Conservation (phyloP, 164 flowering plant genomes). For the Sextonia rubra region DNA sequence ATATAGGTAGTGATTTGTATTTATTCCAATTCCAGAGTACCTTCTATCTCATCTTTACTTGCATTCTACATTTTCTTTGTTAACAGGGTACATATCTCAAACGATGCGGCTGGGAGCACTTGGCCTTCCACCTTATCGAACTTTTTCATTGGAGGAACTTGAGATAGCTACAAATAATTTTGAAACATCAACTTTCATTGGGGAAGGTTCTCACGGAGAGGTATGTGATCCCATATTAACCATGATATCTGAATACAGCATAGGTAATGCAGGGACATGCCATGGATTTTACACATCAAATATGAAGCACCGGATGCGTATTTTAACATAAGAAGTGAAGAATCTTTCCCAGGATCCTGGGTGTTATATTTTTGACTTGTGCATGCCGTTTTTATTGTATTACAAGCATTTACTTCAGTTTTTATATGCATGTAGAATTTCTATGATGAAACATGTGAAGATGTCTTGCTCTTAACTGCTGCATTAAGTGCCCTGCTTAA, state of each 20-base stretch:
- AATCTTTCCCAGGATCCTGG: too few species aligned
- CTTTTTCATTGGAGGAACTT: slow-evolving; percentile 82
- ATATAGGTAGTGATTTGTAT: not conserved
- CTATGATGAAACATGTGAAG: not conserved
- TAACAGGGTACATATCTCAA: slow-evolving; percentile 70
- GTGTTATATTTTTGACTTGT: too few species aligned
- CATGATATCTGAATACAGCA: not conserved
- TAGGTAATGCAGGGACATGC: not conserved
- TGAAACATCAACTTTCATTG: slow-evolving; percentile 66
- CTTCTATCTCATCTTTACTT: not conserved
- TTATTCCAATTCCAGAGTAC: not conserved
- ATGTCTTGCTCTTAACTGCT: not conserved
- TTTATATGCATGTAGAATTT: not conserved
- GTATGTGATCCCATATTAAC: slow-evolving; percentile 26
- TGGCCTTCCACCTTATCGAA: slow-evolving; percentile 79
- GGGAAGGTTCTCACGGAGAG: slow-evolving; percentile 89
- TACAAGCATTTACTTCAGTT: too few species aligned
- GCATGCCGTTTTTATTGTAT: too few species aligned
- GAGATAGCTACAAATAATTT: slow-evolving; percentile 84
- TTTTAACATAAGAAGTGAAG: too few species aligned
- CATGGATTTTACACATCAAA: too few species aligned
- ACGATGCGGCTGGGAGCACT: slow-evolving; percentile 72
- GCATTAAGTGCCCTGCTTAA: not conserved
- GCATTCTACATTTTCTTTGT: not conserved
- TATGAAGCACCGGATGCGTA: too few species aligned